Conservation (phyloP, 306 rosid genomes). For the Erythrophleum fordii region DNA sequence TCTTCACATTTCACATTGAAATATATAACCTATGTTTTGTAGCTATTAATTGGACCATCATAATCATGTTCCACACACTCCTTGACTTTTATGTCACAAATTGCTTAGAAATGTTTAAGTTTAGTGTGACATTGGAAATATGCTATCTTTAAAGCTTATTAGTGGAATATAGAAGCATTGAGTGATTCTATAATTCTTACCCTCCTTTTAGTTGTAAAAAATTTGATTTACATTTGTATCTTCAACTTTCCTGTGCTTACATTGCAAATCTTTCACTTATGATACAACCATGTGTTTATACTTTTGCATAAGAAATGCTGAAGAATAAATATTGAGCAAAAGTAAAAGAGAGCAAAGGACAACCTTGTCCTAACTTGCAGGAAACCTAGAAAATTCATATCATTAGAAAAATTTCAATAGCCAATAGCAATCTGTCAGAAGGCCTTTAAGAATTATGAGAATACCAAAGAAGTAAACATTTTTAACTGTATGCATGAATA, state of each 20-base stretch:
- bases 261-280: constrained; percentile 76
- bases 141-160: not conserved
- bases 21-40: no score
- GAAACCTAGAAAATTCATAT: constrained; percentile 1
- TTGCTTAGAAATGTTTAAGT: not conserved
- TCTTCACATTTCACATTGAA: no score
- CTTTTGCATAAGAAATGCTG: constrained; percentile 44
- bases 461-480: not conserved
- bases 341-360: constrained; percentile 30
- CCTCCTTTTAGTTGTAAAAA: not conserved
- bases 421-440: not conserved
- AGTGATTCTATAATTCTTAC: not conserved
- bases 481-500: no score
- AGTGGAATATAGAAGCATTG: not conserved
- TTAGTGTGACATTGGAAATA: not conserved
- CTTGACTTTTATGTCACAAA: no score
- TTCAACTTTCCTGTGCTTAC: constrained; percentile 66
- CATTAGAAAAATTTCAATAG: not conserved
- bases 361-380: constrained; percentile 4
- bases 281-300: constrained; percentile 83
- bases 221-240: constrained; percentile 44
- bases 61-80: no score
- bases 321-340: constrained; percentile 28
- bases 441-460: not conserved
- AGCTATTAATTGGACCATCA: no score